Evolutionary conservation across 75 land plant genomes (phyloP), one percentile per base, ranked within the genome.

Genomic region (Pseudotsuga menziesii): DNA sequence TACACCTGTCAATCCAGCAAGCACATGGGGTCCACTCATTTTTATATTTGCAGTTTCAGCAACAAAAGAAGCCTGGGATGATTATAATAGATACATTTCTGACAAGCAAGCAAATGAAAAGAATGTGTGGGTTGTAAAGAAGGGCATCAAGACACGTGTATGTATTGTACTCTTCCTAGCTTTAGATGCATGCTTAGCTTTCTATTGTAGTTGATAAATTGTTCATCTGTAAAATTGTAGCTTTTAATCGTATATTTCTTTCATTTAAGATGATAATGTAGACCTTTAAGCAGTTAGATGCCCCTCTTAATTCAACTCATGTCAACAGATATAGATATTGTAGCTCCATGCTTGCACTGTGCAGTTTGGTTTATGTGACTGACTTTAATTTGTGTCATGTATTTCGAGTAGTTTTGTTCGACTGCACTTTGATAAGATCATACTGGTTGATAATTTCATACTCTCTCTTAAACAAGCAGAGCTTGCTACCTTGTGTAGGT

Each of bases 11-110:
- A 96, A 90, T 82, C 99, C 99, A 69, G 98, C 93, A 63, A 96
- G 94, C 73, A 96, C 99, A 48, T 96, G 99, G 99, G 99, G 99
- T 58, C 99, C 99, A 19, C 91, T 96, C 36, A 81, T 94, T 17
- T 81, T 88, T 58, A 96, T 96, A 55, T 96, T 96, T 86, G 87
- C 98, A 62, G 95, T 96, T 36, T 96, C 99, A 3, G 99, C 99
- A 26, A 69, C 97, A 55, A 96, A 92, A 78, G 99, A 96, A 78
- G 99, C 98, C 66, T 96, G 99, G 98, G 99, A 96, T 84, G 98
- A 94, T 78, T 94, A 96, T 76, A 85, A 92, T 71, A 87, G 99
- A 80, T 96, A 96, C 86, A 77, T 87, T 19, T 87, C 89, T 58
- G 99, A 96, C 81, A 96, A 92, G 80, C 85, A 92, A 80, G 98